Base-by-base conservation (phyloP, 768 basidiomycete genomes). In the Lanmaoa rubissima region DNA sequence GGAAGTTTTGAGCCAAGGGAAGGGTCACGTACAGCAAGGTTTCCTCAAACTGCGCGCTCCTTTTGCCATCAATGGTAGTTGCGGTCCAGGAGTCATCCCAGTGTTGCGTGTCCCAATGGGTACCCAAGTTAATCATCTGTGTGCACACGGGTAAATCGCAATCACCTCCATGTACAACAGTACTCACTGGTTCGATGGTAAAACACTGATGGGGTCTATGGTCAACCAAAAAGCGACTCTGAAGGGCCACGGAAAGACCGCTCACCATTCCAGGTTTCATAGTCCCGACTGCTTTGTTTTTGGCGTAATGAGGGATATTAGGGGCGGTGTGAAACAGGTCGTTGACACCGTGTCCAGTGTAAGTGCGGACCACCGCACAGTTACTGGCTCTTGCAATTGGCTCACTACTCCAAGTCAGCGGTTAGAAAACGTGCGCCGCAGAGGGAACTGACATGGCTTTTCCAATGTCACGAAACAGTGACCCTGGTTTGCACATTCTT, bases 51-150 rank as follows among this genome's bases (percentile, higher is more conserved):
- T 99, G 97, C 1, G 97, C 97, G 58, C 92, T 94, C 54, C 82
- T 78, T 70, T 89, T 90, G 24, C 94, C 96, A 73, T 98, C 96
- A 13, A 81, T 73, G 5, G 97, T 99, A 21, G 89, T 92, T 1
- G 95, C 93, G 3, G 96, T 98, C 96, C 96, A 98, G 67, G 93
- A 87, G 71, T 96, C 94, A 34, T 88, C 88, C 94, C 94, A 94
- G 69, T 94, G 92, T 21, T 86, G 78, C 53, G 84, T 82, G 32
- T 82, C 82, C 85, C 88, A 90, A 60, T 79, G 84, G 50, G 80
- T 78, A 6, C 95, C 95, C 19, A 92, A 71, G 71, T 98, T 98
- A 62, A 97, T 86, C 95, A 98, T 98, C 83, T 96, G 71, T 50
- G 65, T 64, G 48, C 38, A 55, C 57, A 58, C 38, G 48, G 55